These are phyloP conservation scores for Pseudoturritis turrita DNA, from an alignment of 345 rosid genomes.

Conservation along the genomic window DNA sequence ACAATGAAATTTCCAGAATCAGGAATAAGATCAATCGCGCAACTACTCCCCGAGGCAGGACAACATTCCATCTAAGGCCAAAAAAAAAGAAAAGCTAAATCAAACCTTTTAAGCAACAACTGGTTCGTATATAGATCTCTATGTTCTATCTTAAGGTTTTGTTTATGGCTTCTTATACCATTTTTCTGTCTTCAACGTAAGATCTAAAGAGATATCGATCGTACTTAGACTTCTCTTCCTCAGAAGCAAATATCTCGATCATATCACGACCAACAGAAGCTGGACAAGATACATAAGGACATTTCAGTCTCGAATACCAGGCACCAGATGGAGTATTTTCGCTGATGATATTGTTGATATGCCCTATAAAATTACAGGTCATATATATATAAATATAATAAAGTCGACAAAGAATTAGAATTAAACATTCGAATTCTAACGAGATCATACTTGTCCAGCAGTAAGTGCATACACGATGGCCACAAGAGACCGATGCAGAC, in stretches of 20 bases:
- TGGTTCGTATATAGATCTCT: not conserved
- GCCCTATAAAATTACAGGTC: conserved; percentile 2
- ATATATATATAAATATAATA: not conserved
- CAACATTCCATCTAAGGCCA: conserved; percentile 73
- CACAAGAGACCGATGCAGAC: conserved; percentile 23
- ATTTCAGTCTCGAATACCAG: conserved; percentile 10
- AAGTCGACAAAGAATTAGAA: not conserved
- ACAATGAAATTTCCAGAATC: conserved; percentile 4
- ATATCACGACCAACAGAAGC: conserved; percentile 25
- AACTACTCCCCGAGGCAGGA: conserved; percentile 75
- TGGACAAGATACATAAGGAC: conserved; percentile 19
- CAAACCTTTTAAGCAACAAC: not conserved
- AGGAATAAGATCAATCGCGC: conserved; percentile 33
- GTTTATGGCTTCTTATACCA: conserved; percentile 9
- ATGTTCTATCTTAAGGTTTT: not conserved
- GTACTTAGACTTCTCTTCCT: conserved; percentile 10
- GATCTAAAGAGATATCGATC: conserved; percentile 32
- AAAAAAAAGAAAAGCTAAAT: not conserved
- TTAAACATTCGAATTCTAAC: not conserved
- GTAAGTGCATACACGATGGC: conserved; percentile 18
- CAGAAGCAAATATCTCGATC: conserved; percentile 20
- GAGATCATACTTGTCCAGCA: conserved; percentile 27
- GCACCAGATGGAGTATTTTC: not conserved
- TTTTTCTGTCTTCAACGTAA: conserved; percentile 65
- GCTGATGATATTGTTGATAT: conserved; percentile 18